Base-by-base conservation (phyloP, 2,329 filamentous ascomycete species). In the Paraphaeosphaeria minitans region DNA sequence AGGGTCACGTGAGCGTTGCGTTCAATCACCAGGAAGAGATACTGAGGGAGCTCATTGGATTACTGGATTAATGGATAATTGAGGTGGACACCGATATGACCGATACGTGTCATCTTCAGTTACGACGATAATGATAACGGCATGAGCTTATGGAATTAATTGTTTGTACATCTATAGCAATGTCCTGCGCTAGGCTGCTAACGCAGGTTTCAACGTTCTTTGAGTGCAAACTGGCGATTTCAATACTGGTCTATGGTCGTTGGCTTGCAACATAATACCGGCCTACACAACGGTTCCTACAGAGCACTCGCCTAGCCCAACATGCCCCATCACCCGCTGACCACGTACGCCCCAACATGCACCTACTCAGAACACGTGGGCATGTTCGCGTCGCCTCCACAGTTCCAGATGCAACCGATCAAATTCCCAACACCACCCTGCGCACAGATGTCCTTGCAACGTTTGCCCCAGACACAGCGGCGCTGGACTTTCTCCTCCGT, bases 1-100 rank as follows among this genome's bases (percentile, higher is more conserved):
- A 73, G 49, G 71, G 66, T 9, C 72, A 74, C 50, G 57, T 69
- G 24, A 71, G 68, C 41, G 68, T 62, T 46, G 61, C 66, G 4
- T 63, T 68, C 43, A 59, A 61, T 16, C 53, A 69, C 33, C 60
- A 63, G 14, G 66, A 70, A 27, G 61, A 67, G 27, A 69, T 73
- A 7, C 29, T 73, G 49, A 37, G 60, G 2, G 61, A 66, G 16
- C 54, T 73, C 5, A 55, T 72, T n/a, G 64, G 65, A 19, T 27
- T 7, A 55, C 71, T n/a, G 64, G 65, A 19, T n/a, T 7, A n/a
- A 16, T 16, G 50, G 50, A 45, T 10, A 7, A 14, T 14, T 53
- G 24, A 33, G 7, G 49, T n/a, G 7, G 22, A n/a, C n/a, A 22
- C 33, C 39, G 13, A 19, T 21, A 39, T 37, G 7, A 22, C 33